These are phyloP conservation scores for Fraxinus baroniana DNA, from an alignment of 305 asterid species.

Conservation along the genomic window DNA sequence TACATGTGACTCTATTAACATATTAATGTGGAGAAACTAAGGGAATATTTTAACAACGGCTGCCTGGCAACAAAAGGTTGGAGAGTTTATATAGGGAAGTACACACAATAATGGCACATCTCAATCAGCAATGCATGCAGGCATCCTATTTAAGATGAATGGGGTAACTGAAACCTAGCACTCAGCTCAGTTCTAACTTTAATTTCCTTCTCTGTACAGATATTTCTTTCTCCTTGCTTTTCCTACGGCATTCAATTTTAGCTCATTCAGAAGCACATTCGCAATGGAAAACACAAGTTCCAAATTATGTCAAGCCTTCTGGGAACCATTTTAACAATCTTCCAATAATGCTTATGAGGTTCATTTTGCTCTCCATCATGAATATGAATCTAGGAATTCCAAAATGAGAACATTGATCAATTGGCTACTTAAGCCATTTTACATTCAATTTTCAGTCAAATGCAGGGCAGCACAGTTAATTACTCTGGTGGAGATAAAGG, in stretches of 20 bases:
- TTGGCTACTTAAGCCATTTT: not conserved
- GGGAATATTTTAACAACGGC: not conserved
- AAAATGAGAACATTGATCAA: not conserved
- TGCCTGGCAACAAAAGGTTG: not conserved
- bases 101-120: not conserved
- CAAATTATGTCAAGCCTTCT: not conserved
- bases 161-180: not conserved
- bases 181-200: not conserved
- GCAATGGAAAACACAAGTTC: not conserved
- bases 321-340: not conserved
- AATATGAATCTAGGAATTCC: not conserved
- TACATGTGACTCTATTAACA: no score
- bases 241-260: not conserved
- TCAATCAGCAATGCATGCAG: not conserved
- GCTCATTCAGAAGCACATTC: not conserved
- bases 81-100: not conserved
- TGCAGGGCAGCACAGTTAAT: not conserved
- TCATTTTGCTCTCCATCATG: not conserved
- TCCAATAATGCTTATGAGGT: not conserved
- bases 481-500: not conserved
- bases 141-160: not conserved
- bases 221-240: not conserved
- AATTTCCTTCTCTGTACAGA: not conserved
- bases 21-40: not conserved
- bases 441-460: not conserved